Evolutionary conservation across 371 early-diverging fungal genomes (phyloP), one percentile per base, ranked within the genome.

Genomic region (Apophysomyces variabilis): DNA sequence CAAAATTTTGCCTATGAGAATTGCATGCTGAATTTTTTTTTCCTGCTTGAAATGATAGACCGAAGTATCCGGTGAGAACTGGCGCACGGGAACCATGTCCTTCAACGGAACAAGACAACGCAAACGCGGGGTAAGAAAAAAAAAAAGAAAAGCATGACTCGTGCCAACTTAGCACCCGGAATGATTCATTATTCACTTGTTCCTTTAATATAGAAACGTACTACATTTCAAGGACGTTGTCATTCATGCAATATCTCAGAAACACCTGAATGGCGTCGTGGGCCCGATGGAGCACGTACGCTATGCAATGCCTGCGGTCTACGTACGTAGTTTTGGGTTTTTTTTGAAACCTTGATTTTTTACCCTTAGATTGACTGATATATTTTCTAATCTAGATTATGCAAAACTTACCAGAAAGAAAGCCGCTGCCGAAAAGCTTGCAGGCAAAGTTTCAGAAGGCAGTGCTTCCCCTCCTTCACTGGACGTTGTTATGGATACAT

Each of bases 231-330:
- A 46, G 82, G 83, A 13, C 76, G 78, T 7, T 78, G 76, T 46
- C 72, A 75, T 39, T 83, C 85, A 36, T 90, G 90, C 68, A 79
- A 83, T 66, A 80, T 83, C 50, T 80, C 85, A n/a, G 82, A 85
- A 45, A 90, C 90, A 12, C 89, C 90, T 12, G 87, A 86, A 73
- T 90, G 90, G 90, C 77, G 90, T 58, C 82, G 90, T 45, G 90
- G 90, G 12, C 90, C 89, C 9, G 80, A 86, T 67, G 90, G 90
- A 5, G 86, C 90, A 6, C 76, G 85, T 32, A 89, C 88, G 0
- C 68, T 90, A 3, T 90, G 90, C 58, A 90, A 90, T 73, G 86
- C 88, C 8, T 90, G 90, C 61, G 90, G 90, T 71, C 77, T 36
- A 82, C 82, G 66, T 71, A 71, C 62, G 69, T 74, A 26, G 32